Base-by-base conservation (phyloP, 768 basidiomycete genomes). In the Amanita muscaria region DNA sequence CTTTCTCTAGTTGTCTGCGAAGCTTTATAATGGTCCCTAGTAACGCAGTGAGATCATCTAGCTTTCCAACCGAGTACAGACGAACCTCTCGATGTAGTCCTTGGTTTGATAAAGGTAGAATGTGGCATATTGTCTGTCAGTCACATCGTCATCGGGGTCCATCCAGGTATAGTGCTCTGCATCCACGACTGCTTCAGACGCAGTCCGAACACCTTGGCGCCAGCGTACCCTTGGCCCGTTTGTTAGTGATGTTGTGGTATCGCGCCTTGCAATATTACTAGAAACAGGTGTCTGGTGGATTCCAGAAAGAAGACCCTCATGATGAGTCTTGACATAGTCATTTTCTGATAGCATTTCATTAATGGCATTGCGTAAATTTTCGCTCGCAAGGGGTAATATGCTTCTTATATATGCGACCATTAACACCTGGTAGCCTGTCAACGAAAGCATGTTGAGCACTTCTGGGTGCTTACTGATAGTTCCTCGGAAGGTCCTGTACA, bases 131-230 rank as follows among this genome's bases (percentile, higher is more conserved):
- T 70, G 58, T 4, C 57, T 52, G 30, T 76, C 69, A 2, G 65
- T 51, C 15, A 71, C 53, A 7, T 55, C 58, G 33, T 66, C 64
- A 37, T 78, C 76, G 37, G 74, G 72, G 19, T 74, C 73, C 69
- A 74, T 76, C 80, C 78, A 82, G 10, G 63, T 53, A 5, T 76
- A 52, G 1, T 66, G 56, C 45, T 72, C 67, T 15, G 73, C 70
- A 43, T 64, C 52, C 15, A 77, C 62, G 32, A 82, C 62, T 1
- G 63, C 58, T 44, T 62, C 54, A 16, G 69, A 53, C 8, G 66
- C 50, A 19, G 48, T 50, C 48, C 53, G 59, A 21, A 67, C 54
- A 30, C 50, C 56, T 55, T 59, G 55, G 23, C 59, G 60, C 72
- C 71, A 73, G 4, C 39, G 18, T 5, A 19, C 12, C 19, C 6